A percentile compares a stretch with the other conserved stretches of the same genome.
Conservation (phyloP, 2,329 filamentous ascomycete species). For the Colletotrichum camelliae region DNA sequence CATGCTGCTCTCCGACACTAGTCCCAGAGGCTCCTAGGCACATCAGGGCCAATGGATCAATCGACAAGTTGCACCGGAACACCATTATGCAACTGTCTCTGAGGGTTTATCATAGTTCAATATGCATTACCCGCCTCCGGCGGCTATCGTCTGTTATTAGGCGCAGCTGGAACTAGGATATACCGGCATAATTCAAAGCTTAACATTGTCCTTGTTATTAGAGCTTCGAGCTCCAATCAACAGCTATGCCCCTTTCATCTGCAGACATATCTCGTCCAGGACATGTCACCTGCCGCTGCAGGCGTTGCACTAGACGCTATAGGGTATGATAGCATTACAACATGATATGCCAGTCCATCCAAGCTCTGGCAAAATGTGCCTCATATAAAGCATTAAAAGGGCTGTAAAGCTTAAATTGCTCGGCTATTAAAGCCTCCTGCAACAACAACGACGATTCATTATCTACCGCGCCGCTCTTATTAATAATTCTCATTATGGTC, state of each 20-base stretch:
- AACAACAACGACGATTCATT: neutral
- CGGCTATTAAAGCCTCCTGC: neutral
- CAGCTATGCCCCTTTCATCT: neutral
- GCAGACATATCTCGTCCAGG: neutral
- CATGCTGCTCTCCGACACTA: neutral
- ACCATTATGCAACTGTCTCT: neutral
- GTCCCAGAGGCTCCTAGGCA: neutral
- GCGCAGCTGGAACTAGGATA: neutral
- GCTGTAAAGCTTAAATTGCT: neutral
- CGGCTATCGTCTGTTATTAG: neutral
- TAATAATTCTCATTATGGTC: neutral
- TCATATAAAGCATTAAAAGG: neutral
- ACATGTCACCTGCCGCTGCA: neutral
- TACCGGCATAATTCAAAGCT: neutral
- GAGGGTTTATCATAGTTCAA: neutral
- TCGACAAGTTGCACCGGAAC: neutral
- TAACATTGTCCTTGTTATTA: neutral
- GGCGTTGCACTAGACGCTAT: neutral
- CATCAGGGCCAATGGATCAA: neutral
- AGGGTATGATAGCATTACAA: neutral
- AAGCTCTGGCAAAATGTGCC: neutral
- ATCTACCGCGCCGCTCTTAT: neutral
- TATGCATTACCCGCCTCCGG: neutral
- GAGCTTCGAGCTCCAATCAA: neutral
- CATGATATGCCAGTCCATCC: neutral